These are phyloP conservation scores for Fomitopsis pulvina DNA, from an alignment of 768 basidiomycete species.

Conservation along the genomic window DNA sequence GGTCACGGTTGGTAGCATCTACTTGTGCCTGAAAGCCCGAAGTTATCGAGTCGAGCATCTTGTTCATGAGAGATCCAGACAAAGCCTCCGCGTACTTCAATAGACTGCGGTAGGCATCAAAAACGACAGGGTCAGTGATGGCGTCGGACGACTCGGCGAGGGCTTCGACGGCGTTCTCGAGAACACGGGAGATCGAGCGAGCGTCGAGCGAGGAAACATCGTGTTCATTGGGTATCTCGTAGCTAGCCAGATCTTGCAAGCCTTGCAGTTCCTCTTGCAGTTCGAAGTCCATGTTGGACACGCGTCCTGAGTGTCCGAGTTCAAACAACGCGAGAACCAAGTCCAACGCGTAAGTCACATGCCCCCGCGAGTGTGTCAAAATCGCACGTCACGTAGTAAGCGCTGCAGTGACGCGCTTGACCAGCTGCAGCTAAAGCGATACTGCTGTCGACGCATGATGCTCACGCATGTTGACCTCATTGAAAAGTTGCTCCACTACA, in stretches of 20 bases:
- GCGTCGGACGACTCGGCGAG: constrained; percentile 72
- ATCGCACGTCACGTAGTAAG: not conserved
- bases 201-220: constrained; percentile 54
- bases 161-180: constrained; percentile 75
- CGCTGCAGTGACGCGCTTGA: constrained; percentile 82
- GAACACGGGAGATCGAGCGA: constrained; percentile 32
- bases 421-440: constrained; percentile 82
- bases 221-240: constrained; percentile 64
- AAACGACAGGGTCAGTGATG: constrained; percentile 59
- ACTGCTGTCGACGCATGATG: constrained; percentile 97
- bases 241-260: constrained; percentile 51
- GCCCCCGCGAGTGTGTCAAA: not conserved
- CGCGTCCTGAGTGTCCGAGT: not conserved
- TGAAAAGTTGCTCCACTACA: constrained; percentile 94
- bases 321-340: not conserved
- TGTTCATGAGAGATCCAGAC: constrained; percentile 63
- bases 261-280: constrained; percentile 73
- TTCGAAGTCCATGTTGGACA: constrained; percentile 44
- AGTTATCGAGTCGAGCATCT: constrained; percentile 80
- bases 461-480: constrained; percentile 96
- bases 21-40: constrained; percentile 71
- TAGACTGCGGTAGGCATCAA: constrained; percentile 78
- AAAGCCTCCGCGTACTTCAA: constrained; percentile 69
- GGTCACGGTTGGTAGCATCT: constrained; percentile 62
- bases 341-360: constrained; percentile 4